Conservation (phyloP, 2,329 filamentous ascomycete species). For the Calonectria leucothoes region DNA sequence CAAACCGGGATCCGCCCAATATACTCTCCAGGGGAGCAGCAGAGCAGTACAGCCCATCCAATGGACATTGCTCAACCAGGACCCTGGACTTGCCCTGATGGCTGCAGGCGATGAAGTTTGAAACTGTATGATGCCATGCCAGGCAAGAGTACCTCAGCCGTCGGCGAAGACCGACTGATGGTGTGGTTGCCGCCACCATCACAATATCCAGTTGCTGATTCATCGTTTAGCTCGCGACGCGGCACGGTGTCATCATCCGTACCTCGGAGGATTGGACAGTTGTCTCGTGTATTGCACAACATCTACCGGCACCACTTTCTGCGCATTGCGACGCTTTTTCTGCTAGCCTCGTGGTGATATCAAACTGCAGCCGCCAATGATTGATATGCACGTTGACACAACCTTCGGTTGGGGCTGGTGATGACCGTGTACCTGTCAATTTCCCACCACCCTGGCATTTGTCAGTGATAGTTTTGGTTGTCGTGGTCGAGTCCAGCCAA, state of each 20-base stretch:
- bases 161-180: slow-evolving; percentile 25
- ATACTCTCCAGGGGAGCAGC: background rate
- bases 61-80: background rate
- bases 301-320: background rate
- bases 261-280: background rate
- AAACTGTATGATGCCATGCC: background rate
- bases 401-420: background rate
- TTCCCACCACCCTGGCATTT: background rate
- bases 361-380: slow-evolving; percentile 12
- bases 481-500: background rate
- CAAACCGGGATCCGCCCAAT: background rate
- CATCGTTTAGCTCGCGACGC: background rate
- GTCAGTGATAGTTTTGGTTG: background rate
- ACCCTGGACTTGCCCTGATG: background rate
- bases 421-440: background rate
- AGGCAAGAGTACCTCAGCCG: background rate
- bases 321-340: background rate
- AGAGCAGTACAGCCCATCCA: background rate
- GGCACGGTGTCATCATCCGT: background rate
- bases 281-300: background rate
- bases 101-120: background rate
- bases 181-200: slow-evolving; percentile 5
- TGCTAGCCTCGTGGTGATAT: background rate
- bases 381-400: slow-evolving; percentile 16
- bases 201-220: slow-evolving; percentile 1